phyloP scores from a whole-genome alignment of 1,284 basidiomycete species.

The Spongiforma sp. region DNA sequence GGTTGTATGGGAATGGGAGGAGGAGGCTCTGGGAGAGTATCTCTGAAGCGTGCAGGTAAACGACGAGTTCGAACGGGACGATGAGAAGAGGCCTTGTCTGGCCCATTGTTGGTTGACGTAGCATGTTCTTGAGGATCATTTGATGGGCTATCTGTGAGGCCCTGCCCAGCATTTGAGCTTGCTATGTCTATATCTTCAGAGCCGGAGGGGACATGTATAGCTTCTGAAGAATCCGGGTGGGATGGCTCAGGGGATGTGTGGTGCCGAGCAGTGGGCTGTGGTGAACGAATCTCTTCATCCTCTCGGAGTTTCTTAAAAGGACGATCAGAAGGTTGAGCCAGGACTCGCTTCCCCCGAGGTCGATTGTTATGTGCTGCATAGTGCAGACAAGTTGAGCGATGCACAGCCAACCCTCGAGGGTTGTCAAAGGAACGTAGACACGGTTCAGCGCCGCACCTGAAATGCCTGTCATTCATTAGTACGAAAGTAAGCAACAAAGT shows the following conservation, averaged over 20 bases:
- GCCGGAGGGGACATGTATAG: neutral
- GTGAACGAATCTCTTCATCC: neutral
- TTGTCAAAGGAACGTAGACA: neutral
- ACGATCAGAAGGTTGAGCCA: neutral
- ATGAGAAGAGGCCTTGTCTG: neutral
- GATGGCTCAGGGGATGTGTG: neutral
- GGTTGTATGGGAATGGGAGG: neutral
- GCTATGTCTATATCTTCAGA: no score
- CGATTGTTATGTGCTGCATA: neutral
- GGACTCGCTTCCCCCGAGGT: neutral
- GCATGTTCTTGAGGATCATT: neutral
- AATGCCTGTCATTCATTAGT: no score
- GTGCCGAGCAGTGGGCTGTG: neutral
- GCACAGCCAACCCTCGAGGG: neutral
- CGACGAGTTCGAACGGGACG: neutral
- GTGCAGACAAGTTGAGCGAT: neutral
- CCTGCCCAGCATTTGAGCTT: no score
- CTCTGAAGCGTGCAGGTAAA: slow-evolving; percentile 2
- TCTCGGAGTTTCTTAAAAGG: neutral
- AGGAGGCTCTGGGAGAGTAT: slow-evolving; percentile 3
- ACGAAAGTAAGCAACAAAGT: no score
- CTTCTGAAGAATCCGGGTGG: neutral
- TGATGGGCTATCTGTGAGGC: neutral
- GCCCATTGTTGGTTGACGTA: neutral
- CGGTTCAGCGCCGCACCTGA: neutral